These are phyloP conservation scores for Spathaspora hagerdaliae DNA, from an alignment of 805 yeast species.

Conservation along the genomic window DNA sequence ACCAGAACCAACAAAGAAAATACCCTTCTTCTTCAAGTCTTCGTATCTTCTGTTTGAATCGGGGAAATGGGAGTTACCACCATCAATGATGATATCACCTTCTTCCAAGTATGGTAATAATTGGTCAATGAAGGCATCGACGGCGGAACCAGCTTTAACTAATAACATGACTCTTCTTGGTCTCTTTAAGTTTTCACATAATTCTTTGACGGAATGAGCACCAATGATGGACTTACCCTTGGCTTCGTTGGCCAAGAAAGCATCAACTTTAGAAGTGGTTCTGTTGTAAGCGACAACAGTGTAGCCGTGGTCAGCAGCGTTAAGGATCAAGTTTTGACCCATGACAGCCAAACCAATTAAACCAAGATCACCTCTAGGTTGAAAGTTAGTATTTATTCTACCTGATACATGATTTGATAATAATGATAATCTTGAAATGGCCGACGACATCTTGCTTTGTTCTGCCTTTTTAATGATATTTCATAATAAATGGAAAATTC, in stretches of 20 bases:
- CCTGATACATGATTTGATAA: conserved; percentile 3
- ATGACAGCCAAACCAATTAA: conserved; percentile 99
- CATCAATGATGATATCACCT: conserved; percentile 98
- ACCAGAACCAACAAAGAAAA: conserved; percentile 96
- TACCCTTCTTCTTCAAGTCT: conserved; percentile 82
- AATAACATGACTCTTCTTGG: conserved; percentile 93
- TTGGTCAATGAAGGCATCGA: conserved; percentile 85
- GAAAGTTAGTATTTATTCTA: conserved; percentile 1
- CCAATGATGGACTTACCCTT: conserved; percentile 96
- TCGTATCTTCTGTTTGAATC: conserved; percentile 96
- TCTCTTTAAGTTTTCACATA: conserved; percentile 83
- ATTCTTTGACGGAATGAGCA: conserved; percentile 88
- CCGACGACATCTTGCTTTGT: too few species aligned
- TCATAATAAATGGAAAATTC: too few species aligned
- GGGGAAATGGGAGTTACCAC: conserved; percentile 99
- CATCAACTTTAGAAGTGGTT: conserved; percentile 93
- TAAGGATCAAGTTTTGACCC: conserved; percentile 97
- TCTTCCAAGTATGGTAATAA: conserved; percentile 87
- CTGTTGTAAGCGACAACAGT: conserved; percentile 98
- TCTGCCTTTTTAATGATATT: too few species aligned
- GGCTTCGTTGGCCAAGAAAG: conserved; percentile 89
- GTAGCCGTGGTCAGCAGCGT: conserved; percentile 98
- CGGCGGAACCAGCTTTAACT: conserved; percentile 96
- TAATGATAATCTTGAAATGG: conserved; percentile 4
- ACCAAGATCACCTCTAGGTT: conserved; percentile 86